Evolutionary conservation across 306 rosid genomes (phyloP).

Genomic region (Lathyrus tuberosus): DNA sequence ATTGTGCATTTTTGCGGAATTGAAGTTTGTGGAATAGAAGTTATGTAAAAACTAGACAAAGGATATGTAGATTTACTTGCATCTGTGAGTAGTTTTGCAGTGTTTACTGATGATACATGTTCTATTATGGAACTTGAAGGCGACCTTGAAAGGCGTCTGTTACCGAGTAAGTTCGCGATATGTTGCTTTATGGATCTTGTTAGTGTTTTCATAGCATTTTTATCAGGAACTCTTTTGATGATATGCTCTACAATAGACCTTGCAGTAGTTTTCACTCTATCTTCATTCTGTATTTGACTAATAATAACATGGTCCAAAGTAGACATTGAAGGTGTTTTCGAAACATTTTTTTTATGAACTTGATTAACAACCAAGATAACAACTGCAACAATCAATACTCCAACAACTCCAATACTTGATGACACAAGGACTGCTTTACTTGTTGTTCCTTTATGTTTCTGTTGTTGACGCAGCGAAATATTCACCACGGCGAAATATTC

Average conservation of each 20-base stretch:
- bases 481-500: too few species aligned
- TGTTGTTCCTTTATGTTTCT: conserved; percentile 41
- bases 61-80: conserved; percentile 70
- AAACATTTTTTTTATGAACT: conserved; percentile 34
- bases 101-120: conserved; percentile 59
- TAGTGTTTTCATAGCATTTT: conserved; percentile 39
- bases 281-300: conserved; percentile 32
- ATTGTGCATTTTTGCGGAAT: background rate
- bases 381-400: conserved; percentile 54
- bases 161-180: conserved; percentile 35
- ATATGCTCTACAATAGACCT: conserved; percentile 42
- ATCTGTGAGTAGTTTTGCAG: conserved; percentile 84
- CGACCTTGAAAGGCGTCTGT: conserved; percentile 24
- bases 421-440: conserved; percentile 54
- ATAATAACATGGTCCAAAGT: conserved; percentile 31
- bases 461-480: conserved; percentile 47
- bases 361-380: conserved; percentile 56
- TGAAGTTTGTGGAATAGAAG: background rate
- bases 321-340: conserved; percentile 40
- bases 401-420: conserved; percentile 61
- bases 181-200: conserved; percentile 46
- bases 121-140: conserved; percentile 59
- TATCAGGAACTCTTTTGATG: conserved; percentile 43
- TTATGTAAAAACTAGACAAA: conserved; percentile 23
- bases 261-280: conserved; percentile 38